Percentiles rank a stretch among this genome's conserved stretches.
Evolutionary conservation across 768 basidiomycete genomes (phyloP).

Genomic region (Rhizopogon roseolus): DNA sequence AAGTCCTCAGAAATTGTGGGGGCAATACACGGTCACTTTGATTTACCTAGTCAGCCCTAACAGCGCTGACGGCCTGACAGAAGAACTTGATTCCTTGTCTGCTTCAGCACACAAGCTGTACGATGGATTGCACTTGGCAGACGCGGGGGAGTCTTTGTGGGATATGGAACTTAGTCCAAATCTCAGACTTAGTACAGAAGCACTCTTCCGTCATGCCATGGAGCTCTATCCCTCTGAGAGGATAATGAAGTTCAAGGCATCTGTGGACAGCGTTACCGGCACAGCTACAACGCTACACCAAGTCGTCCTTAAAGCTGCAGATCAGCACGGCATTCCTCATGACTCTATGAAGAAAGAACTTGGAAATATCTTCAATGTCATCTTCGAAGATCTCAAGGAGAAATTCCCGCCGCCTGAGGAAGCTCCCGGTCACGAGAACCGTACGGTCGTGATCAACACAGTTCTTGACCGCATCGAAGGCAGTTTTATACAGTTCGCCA

Average conservation of each 20-base stretch:
- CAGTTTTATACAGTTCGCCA: slow-evolving; percentile 18
- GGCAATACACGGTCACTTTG: not conserved
- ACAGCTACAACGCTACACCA: not conserved
- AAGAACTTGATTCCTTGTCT: not conserved
- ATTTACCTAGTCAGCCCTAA: not conserved
- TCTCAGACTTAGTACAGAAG: not conserved
- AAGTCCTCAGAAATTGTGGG: not conserved
- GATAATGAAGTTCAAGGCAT: not conserved
- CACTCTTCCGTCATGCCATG: not conserved
- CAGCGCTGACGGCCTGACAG: not conserved
- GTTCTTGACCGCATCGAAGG: slow-evolving; percentile 22
- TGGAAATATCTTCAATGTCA: slow-evolving; percentile 1
- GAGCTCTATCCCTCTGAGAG: not conserved
- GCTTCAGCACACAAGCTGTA: not conserved
- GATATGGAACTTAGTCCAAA: not conserved
- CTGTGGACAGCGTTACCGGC: not conserved
- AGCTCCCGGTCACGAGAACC: slow-evolving; percentile 25
- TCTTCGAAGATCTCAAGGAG: slow-evolving; percentile 19
- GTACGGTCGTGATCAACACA: slow-evolving; percentile 12
- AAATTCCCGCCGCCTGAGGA: slow-evolving; percentile 26
- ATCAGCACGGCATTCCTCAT: not conserved
- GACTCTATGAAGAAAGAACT: slow-evolving; percentile 18
- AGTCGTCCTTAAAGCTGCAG: not conserved
- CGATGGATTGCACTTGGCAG: not conserved
- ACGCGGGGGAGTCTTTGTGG: not conserved